phyloP scores from a whole-genome alignment of 1,284 basidiomycete genomes.

The Naganishia sp. region DNA sequence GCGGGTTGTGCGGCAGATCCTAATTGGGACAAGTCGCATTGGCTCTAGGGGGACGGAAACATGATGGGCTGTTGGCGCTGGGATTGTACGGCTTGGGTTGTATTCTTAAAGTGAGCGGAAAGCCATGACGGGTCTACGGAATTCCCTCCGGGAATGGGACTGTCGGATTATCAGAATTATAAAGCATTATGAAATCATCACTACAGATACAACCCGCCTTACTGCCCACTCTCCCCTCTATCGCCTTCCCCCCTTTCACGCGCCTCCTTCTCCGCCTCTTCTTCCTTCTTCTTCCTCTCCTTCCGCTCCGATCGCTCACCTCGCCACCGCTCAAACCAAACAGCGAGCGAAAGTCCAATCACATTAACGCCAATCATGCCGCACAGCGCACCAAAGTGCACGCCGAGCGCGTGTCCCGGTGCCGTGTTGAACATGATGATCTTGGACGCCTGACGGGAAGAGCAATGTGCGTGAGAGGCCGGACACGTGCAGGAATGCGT shows the following conservation, averaged over 20 bases:
- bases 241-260: not conserved
- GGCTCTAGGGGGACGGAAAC: constrained; percentile 38
- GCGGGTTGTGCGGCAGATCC: constrained; percentile 59
- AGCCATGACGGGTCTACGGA: not conserved
- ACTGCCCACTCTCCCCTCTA: constrained; percentile 1
- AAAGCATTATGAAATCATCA: not conserved
- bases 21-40: constrained; percentile 69
- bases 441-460: constrained; percentile 36
- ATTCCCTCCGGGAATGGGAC: not conserved
- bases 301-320: constrained; percentile 13
- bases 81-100: not conserved
- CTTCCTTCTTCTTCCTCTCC: constrained; percentile 12
- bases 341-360: constrained; percentile 38
- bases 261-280: constrained; percentile 5
- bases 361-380: constrained; percentile 45
- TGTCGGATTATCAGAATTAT: not conserved
- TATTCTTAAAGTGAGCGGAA: not conserved
- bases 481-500: not conserved
- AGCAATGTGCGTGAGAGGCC: too few species aligned
- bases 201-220: not conserved
- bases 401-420: constrained; percentile 40
- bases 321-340: constrained; percentile 43
- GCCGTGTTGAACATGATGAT: constrained; percentile 47
- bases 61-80: not conserved
- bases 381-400: constrained; percentile 44